A percentile compares a stretch with the other conserved stretches of the same genome.
Evolutionary conservation across 805 yeast genomes (phyloP).

Genomic region (Nakazawaea siamensis): DNA sequence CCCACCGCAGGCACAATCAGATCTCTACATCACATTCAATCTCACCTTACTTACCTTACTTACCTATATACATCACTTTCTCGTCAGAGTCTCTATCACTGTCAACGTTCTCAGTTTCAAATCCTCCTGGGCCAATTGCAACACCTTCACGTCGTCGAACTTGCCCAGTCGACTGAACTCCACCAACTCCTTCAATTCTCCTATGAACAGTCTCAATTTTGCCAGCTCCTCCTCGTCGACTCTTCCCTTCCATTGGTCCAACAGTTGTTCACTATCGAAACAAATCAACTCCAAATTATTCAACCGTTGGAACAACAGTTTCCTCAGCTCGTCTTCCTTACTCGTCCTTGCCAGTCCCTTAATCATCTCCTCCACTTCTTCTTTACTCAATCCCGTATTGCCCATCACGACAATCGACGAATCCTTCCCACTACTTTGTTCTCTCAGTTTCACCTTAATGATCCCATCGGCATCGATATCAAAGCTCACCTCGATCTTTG

Average conservation of each 20-base stretch:
- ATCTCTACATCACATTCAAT: no score
- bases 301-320: slow-evolving; percentile 76
- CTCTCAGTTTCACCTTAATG: slow-evolving; percentile 90
- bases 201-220: slow-evolving; percentile 14
- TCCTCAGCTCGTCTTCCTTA: slow-evolving; percentile 80
- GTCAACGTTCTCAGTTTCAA: slow-evolving; percentile 20
- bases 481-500: slow-evolving; percentile 85
- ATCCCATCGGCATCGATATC: slow-evolving; percentile 97
- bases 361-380: slow-evolving; percentile 88
- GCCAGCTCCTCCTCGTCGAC: slow-evolving; percentile 13
- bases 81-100: no score
- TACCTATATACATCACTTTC: no score
- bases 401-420: slow-evolving; percentile 96
- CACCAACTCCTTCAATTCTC: slow-evolving; percentile 20
- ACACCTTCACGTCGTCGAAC: slow-evolving; percentile 19
- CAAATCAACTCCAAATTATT: slow-evolving; percentile 40
- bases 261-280: slow-evolving; percentile 27
- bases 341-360: slow-evolving; percentile 85
- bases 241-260: slow-evolving; percentile 16
- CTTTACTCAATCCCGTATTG: slow-evolving; percentile 83
- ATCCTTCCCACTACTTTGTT: slow-evolving; percentile 88
- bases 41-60: no score
- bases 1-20: no score
- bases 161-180: slow-evolving; percentile 21
- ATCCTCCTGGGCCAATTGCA: slow-evolving; percentile 27